Base-by-base conservation (phyloP, 1,284 basidiomycete genomes). In the Tremellales sp. region DNA sequence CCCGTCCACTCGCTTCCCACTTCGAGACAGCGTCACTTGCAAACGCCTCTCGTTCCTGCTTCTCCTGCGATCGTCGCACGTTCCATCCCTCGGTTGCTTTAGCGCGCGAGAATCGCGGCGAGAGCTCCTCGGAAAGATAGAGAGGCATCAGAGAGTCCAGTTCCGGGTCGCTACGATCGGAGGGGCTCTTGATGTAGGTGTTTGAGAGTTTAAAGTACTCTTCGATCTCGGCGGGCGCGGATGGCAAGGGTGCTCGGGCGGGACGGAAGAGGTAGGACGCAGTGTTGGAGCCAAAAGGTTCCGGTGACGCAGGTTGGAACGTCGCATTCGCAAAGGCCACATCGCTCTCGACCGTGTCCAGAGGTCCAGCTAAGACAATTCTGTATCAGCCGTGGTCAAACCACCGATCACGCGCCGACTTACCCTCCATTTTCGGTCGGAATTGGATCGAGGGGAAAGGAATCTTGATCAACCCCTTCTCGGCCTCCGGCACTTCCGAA, bases 121-220 rank as follows among this genome's bases (percentile, higher is more conserved):
- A 59, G 0, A 73, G 58, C 53, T 73, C 71, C 41, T 73, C 68
- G 29, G 53, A 55, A 16, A 73, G 58, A 53, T 70, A 71, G 4
- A 73, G 51, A 1, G 71, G 71, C 70, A 73, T 72, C 18, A 63
- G 45, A 21, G 58, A 47, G 51, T 73, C 67, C 28, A 68, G 46
- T 2, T 29, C n/a, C 0, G 45, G 43, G 29, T 52, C 34, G 35
- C 18, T 10, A 37, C 53, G 47, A 8, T 40, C 36, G 32, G n/a
- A 22, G 31, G 54, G 45, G 34, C 40, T 35, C 43, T 59, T 48
- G 35, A 57, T 54, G 45, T 44, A 63, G 10, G 37, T n/a, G n/a
- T n/a, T n/a, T n/a, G n/a, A n/a, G n/a, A n/a, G n/a, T n/a, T n/a
- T n/a, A n/a, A n/a, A n/a, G 50, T 62, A 56, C 33, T 47, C 40